Evolutionary conservation across 306 rosid species (phyloP), one percentile per base, ranked within the genome.

Genomic region (Adenanthera pavonina): DNA sequence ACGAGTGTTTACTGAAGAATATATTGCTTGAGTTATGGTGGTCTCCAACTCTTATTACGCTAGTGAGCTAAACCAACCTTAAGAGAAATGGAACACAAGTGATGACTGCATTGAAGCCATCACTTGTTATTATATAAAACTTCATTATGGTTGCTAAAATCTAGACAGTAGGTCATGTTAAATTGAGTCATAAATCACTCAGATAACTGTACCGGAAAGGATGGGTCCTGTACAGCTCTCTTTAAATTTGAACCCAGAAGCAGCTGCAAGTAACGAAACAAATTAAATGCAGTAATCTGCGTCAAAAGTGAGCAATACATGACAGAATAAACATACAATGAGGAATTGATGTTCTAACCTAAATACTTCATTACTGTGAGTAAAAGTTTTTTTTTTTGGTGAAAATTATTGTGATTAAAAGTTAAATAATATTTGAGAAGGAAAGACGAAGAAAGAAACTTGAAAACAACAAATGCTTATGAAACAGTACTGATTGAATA

Each of bases 181-280:
- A 40, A 43, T 46, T 66, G 40, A 78, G 17, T 70, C 35, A 57
- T 48, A 68, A 19, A 71, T 77, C n/a, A 51, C 47, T 3, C 43
- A 51, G 47, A 81, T 76, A 59, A 66, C 30, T 53, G 19, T 88
- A 92, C 97, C 89, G 95, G 97, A 81, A 85, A 91, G 10, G 97
- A 88, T 56, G 97, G 95, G 66, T 92, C 92, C 79, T 91, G 93
- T 36, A 89, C 90, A 49, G 95, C 92, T 68, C 86, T 81, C 10
- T 83, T 88, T 81, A 88, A 85, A 38, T 87, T 79, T 33, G 95
- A 81, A 77, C 97, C 97, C 54, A 92, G 88, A 77, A 92, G 84
- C 76, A 92, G 79, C 97, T 92, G 84, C 54, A 68, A 46, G 62
- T 11, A 71, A 66, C 51, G 65, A 82, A 49, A 77, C 36, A 87